phyloP scores from a whole-genome alignment of 257 asterid genomes.

The Voacanga thouarsii region DNA sequence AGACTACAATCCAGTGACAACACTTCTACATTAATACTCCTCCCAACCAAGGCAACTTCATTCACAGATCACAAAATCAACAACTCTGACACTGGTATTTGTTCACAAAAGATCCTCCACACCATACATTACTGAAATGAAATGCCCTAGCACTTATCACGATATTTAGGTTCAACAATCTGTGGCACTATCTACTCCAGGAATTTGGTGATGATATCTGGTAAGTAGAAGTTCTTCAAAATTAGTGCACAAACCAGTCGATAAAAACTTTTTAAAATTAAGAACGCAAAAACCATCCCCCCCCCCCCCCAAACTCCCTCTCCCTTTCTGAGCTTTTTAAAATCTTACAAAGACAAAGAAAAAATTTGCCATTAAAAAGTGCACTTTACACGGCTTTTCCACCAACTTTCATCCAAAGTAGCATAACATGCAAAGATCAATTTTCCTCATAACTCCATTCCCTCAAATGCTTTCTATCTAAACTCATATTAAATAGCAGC shows the following conservation, averaged over 20 bases:
- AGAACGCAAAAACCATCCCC: no score
- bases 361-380: background rate
- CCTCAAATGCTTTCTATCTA: background rate
- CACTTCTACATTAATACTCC: background rate
- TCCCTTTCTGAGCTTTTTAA: background rate
- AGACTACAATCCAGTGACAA: background rate
- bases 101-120: background rate
- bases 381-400: background rate
- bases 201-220: background rate
- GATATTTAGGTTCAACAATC: background rate
- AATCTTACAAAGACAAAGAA: no score
- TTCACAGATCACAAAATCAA: background rate
- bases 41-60: background rate
- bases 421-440: background rate
- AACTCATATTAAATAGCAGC: background rate
- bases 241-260: background rate
- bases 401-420: background rate
- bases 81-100: background rate
- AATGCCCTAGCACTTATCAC: background rate
- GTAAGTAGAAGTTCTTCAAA: background rate
- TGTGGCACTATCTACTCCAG: background rate
- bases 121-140: background rate
- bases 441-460: background rate
- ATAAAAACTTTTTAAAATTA: background rate
- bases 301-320: no score